Conservation (phyloP, 257 asterid species). For the Ophiorrhiza pumila region DNA sequence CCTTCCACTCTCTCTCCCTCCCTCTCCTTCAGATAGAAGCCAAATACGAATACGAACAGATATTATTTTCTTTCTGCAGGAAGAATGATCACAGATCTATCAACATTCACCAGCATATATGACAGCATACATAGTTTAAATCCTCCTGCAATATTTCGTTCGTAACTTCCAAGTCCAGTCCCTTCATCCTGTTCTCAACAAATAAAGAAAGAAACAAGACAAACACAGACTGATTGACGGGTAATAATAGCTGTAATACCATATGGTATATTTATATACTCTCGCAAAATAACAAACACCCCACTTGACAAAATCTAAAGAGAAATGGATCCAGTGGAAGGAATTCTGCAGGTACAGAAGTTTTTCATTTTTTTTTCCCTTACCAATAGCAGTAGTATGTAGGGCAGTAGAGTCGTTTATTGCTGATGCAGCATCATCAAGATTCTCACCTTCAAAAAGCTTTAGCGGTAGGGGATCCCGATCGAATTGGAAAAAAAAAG, state of each 20-base stretch:
- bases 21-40: neutral
- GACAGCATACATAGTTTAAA: neutral
- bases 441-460: constrained; percentile 41
- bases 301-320: constrained; percentile 8
- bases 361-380: neutral
- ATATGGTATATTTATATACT: too few species aligned
- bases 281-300: neutral
- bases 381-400: neutral
- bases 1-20: neutral
- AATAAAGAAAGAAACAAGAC: neutral
- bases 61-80: neutral
- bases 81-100: constrained; percentile 26
- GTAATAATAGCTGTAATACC: too few species aligned
- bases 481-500: neutral
- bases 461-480: neutral
- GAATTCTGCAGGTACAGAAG: too few species aligned
- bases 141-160: constrained; percentile 1
- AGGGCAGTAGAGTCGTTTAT: constrained; percentile 24
- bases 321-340: too few species aligned
- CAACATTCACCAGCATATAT: neutral
- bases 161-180: neutral
- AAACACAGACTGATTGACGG: neutral
- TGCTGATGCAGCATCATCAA: constrained; percentile 64
- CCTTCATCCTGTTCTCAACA: neutral
- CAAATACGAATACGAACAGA: neutral